phyloP scores from a whole-genome alignment of 345 rosid species.

The Tarenaya hassleriana region DNA sequence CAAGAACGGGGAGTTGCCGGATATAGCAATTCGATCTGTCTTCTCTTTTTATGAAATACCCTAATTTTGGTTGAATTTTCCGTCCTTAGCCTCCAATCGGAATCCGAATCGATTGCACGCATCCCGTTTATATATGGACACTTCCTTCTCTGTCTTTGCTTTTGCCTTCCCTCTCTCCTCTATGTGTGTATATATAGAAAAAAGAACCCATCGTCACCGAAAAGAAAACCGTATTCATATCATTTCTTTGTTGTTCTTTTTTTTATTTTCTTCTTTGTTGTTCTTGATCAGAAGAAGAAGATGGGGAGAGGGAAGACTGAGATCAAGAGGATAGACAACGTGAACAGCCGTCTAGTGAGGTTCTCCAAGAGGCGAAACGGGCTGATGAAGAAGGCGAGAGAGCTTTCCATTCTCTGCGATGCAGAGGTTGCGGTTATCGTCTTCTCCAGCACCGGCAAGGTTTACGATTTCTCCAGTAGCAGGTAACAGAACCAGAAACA shows the following conservation, averaged over 20 bases:
- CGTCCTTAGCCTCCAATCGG: constrained; percentile 24
- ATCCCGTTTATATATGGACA: constrained; percentile 17
- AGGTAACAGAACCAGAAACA: too few relatives aligned
- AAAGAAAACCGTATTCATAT: too few relatives aligned
- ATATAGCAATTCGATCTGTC: constrained; percentile 29
- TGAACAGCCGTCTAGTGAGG: constrained; percentile 92
- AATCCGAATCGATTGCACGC: too few relatives aligned
- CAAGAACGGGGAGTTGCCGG: constrained; percentile 29
- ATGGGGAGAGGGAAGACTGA: constrained; percentile 96
- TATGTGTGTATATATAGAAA: too few relatives aligned
- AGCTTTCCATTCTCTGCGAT: constrained; percentile 82
- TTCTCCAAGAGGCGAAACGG: constrained; percentile 89
- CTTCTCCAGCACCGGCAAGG: constrained; percentile 87
- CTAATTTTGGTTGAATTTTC: constrained; percentile 28
- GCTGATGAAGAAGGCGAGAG: constrained; percentile 81
- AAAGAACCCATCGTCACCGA: too few relatives aligned
- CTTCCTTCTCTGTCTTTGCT: constrained; percentile 19
- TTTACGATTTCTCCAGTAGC: constrained; percentile 67
- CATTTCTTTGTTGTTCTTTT: too few relatives aligned
- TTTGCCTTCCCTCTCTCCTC: background rate
- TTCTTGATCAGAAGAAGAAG: too few relatives aligned
- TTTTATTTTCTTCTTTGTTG: too few relatives aligned
- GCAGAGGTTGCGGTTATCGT: constrained; percentile 86
- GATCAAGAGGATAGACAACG: constrained; percentile 90
- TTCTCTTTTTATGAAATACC: background rate